These are phyloP conservation scores for Phoma sp. DNA, from an alignment of 2,329 filamentous ascomycete genomes.

Conservation along the genomic window DNA sequence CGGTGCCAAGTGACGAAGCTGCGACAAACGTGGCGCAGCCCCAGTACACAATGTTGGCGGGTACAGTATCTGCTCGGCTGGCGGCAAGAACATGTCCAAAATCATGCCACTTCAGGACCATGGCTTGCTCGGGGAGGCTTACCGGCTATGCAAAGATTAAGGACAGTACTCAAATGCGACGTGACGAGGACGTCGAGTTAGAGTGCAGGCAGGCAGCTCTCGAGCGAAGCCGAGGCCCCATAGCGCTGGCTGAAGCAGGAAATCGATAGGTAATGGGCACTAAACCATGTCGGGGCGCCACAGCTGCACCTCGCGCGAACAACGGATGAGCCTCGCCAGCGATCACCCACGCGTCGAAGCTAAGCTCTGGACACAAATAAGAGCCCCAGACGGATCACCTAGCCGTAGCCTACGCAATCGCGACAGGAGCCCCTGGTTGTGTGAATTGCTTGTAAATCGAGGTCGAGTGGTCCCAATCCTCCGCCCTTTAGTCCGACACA, in stretches of 20 bases:
- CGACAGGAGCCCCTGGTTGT: background rate
- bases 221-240: constrained; percentile 16
- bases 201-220: constrained; percentile 2
- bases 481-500: constrained; percentile 11
- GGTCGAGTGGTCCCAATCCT: background rate
- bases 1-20: constrained; percentile 15
- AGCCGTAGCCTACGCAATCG: background rate
- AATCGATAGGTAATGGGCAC: background rate
- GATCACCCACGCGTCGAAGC: background rate
- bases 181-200: constrained; percentile 13
- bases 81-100: background rate
- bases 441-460: background rate
- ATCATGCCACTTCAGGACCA: background rate
- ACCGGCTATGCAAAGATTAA: background rate
- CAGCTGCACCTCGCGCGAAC: constrained; percentile 12
- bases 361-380: background rate
- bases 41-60: constrained; percentile 5
- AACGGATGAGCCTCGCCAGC: constrained; percentile 3
- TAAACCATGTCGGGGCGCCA: background rate
- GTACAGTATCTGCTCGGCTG: background rate
- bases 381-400: background rate
- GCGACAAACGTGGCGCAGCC: constrained; percentile 29
- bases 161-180: background rate
- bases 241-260: constrained; percentile 3
- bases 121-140: background rate